Percentiles rank a stretch among this genome's conserved stretches.
phyloP scores from a whole-genome alignment of 2,329 filamentous ascomycete genomes.

The Apiospora aurea region DNA sequence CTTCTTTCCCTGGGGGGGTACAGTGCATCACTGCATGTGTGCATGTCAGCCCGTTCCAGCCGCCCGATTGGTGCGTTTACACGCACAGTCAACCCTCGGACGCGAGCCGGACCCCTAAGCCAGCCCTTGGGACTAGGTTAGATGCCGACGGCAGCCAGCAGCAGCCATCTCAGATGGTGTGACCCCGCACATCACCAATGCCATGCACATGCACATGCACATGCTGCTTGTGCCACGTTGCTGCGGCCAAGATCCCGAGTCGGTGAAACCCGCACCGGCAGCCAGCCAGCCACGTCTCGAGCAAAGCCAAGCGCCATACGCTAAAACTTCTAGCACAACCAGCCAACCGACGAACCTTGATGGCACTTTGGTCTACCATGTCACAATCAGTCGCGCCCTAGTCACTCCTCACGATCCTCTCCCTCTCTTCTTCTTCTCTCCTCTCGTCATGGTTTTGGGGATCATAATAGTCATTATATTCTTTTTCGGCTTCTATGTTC shows the following conservation, averaged over 20 bases:
- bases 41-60: not conserved
- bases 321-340: not conserved
- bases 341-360: not conserved
- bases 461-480: constrained; percentile 23
- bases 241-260: not conserved
- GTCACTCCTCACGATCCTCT: not conserved
- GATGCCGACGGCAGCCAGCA: not conserved
- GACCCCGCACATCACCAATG: not conserved
- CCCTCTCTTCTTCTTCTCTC: not conserved
- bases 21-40: not conserved
- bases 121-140: not conserved
- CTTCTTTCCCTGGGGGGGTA: not conserved
- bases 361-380: not conserved
- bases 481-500: not conserved
- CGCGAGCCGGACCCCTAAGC: not conserved
- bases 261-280: not conserved
- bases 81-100: not conserved
- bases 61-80: not conserved
- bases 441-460: not conserved
- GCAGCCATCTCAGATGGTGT: not conserved
- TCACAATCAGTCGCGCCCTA: not conserved
- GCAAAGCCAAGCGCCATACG: not conserved
- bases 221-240: too few relatives aligned
- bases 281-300: not conserved
- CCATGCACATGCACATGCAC: too few relatives aligned